Evolutionary conservation across 495 filamentous ascomycete species (phyloP).

Genomic region (Saxophila tyrrhenica): DNA sequence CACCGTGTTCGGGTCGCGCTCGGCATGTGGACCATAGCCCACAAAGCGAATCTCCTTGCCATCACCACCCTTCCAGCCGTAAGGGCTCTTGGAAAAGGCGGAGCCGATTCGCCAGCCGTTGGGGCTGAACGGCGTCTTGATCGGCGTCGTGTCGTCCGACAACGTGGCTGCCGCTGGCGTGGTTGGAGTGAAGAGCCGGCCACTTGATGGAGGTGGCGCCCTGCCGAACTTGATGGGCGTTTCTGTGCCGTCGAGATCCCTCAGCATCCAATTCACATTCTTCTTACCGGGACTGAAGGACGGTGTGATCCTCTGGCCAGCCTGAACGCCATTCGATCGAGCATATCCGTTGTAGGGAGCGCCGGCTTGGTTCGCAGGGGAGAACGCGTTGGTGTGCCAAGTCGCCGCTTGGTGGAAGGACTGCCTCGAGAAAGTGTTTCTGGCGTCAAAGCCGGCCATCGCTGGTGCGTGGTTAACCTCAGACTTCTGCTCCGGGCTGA

Average conservation of each 20-base stretch:
- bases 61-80: conserved; percentile 18
- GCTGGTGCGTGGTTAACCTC: no score
- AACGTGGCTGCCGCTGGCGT: conserved; percentile 1
- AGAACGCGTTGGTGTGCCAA: no score
- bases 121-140: conserved; percentile 2
- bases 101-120: conserved; percentile 11
- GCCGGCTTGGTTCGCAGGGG: neutral
- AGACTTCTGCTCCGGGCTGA: neutral
- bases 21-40: conserved; percentile 16
- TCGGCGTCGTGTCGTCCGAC: conserved; percentile 8
- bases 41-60: conserved; percentile 18
- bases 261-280: conserved; percentile 1
- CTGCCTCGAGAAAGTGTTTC: no score
- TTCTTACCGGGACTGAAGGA: conserved; percentile 3
- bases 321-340: conserved; percentile 1
- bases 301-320: conserved; percentile 1
- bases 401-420: no score
- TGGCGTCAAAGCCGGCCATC: no score
- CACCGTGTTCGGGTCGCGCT: conserved; percentile 4
- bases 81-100: neutral
- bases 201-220: neutral
- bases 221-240: conserved; percentile 7
- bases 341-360: neutral
- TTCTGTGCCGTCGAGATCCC: neutral
- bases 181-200: neutral